Evolutionary conservation across 2,329 filamentous ascomycete genomes (phyloP), one percentile per base, ranked within the genome.

Genomic region (Fusarium sublunatum): DNA sequence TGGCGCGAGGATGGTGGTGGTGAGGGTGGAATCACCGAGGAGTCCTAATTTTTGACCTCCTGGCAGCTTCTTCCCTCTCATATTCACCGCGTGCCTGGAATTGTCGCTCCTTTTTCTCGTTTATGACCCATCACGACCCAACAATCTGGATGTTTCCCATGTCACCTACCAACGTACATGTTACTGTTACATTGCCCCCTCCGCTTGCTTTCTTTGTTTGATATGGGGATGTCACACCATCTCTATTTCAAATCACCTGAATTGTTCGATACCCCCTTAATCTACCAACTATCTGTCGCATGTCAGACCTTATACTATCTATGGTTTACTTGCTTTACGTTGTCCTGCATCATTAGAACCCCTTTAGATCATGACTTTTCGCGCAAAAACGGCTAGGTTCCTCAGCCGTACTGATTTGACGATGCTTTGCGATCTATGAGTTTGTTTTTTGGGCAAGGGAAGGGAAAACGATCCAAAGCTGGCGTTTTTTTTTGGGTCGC

Each of bases 1-100:
- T 99, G 95, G 95, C 87, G 94, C 58, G 94, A 97, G 69, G 88
- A 90, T 65, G 89, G 89, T 26, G 90, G 91, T 50, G 92, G 93
- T 69, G 89, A 91, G 64, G 84, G 81, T 22, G 82, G 84, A 41
- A 88, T 88, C 66, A 83, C 83, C 72, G 85, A 88, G 70, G 85
- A 88, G 70, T 79, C 86, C 10, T 88, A 76, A 54, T 29, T 24
- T 44, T 45, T 42, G 44, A 36, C 22, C 43, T 42, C 39, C 50
- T 55, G 43, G 54, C 48, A 29, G 29, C 54, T 53, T 55, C 35
- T 24, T 56, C 50, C 48, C 59, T 43, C 36, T 60, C 61, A 50
- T 58, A 58, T 61, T 41, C 25, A 24, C 56, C 54, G 48, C 45
- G 56, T 54, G 57, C 31, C 31, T n/a, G 62, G 45, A 66, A 58